A percentile compares a stretch with the other conserved stretches of the same genome.
Evolutionary conservation across 163 green algal species (phyloP).

Genomic region (Coccomyxa subellipsoidea): DNA sequence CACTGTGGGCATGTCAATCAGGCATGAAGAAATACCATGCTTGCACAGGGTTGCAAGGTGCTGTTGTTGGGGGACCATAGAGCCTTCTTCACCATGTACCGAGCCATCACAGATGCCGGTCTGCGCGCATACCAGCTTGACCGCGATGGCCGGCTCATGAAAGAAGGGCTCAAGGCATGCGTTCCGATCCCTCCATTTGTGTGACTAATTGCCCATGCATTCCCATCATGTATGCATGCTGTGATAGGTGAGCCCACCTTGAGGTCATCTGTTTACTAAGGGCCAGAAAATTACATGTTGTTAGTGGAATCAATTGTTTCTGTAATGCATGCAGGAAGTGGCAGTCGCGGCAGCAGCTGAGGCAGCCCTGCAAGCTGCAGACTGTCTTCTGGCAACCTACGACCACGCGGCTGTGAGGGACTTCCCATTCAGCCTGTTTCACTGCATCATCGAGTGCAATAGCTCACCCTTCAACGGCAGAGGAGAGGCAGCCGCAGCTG

Average conservation of each 20-base stretch:
- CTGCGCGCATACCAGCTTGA: constrained; percentile 43
- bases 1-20: too few species aligned
- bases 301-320: too few species aligned
- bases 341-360: constrained; percentile 24
- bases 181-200: too few species aligned
- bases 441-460: not conserved
- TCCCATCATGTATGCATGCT: too few species aligned
- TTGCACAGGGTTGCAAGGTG: constrained; percentile 28
- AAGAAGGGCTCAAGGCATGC: not conserved
- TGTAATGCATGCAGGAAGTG: too few species aligned
- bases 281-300: too few species aligned
- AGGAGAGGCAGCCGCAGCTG: not conserved
- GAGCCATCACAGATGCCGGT: constrained; percentile 24
- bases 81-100: constrained; percentile 48
- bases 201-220: too few species aligned
- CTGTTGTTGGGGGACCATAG: constrained; percentile 35
- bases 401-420: constrained; percentile 9
- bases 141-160: constrained; percentile 11
- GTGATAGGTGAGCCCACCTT: too few species aligned
- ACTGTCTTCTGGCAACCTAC: constrained; percentile 36
- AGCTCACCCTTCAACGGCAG: not conserved
- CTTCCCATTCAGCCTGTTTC: constrained; percentile 27
- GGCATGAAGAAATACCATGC: not conserved
- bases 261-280: too few species aligned
- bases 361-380: constrained; percentile 10